phyloP scores from a whole-genome alignment of 805 yeast genomes.

The Ogataea chonburiensis region DNA sequence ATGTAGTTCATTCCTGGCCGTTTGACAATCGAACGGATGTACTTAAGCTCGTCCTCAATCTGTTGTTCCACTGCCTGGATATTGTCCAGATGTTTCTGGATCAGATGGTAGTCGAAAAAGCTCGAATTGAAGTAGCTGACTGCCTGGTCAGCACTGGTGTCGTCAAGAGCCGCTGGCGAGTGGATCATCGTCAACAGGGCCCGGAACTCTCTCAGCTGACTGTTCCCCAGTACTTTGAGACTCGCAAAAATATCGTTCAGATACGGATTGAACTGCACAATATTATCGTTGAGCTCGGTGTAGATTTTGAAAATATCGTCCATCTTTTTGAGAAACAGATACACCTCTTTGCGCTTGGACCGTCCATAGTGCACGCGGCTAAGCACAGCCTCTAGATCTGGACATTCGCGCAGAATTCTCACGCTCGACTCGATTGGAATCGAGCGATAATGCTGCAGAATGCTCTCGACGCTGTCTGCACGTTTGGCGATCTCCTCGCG shows the following conservation, averaged over 20 bases:
- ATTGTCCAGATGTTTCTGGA: slow-evolving; percentile 39
- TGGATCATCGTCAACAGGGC: slow-evolving; percentile 50
- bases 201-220: slow-evolving; percentile 28
- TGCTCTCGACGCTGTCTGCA: slow-evolving; percentile 55
- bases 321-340: slow-evolving; percentile 48
- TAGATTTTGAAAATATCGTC: slow-evolving; percentile 38
- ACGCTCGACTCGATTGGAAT: slow-evolving; percentile 35
- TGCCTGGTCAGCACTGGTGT: slow-evolving; percentile 39
- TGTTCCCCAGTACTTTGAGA: slow-evolving; percentile 15
- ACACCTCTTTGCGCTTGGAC: slow-evolving; percentile 60
- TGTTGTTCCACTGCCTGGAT: slow-evolving; percentile 45
- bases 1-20: slow-evolving; percentile 58
- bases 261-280: slow-evolving; percentile 21
- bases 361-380: slow-evolving; percentile 59
- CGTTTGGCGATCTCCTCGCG: slow-evolving; percentile 57
- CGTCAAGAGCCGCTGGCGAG: slow-evolving; percentile 50
- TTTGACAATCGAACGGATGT: slow-evolving; percentile 44
- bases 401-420: slow-evolving; percentile 29
- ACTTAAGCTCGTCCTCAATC: slow-evolving; percentile 52
- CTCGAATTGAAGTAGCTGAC: slow-evolving; percentile 41
- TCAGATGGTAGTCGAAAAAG: slow-evolving; percentile 39
- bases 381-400: slow-evolving; percentile 60
- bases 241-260: slow-evolving; percentile 24
- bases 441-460: slow-evolving; percentile 40
- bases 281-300: slow-evolving; percentile 13